Base-by-base conservation (phyloP, 495 filamentous ascomycete species). In the Neurospora sp. region DNA sequence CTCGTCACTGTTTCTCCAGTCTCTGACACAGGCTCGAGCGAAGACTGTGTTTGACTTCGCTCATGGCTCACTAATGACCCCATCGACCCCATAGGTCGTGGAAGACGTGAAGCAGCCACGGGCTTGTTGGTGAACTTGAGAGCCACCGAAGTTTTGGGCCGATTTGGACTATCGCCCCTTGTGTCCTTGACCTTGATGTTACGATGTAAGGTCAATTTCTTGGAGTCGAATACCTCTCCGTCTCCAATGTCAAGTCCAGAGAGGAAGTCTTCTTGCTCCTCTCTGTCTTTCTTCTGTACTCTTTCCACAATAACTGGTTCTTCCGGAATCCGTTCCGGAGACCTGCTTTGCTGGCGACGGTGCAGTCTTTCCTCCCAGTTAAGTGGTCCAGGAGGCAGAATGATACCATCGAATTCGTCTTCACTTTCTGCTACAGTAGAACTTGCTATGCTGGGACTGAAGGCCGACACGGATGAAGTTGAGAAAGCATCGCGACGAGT, bases 361-460 rank as follows among this genome's bases (percentile, higher is more conserved):
- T 92, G 89, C 37, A 99, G 84, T 38, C 91, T 88, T 46, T 91
- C 89, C 42, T 87, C 88, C 75, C 98, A 91, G 79, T 97, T 89
- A 18, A 99, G 81, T 41, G 92, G 94, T 14, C 93, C 94, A 71
- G 88, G 87, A 0, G 96, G 96, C 40, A 98, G 85, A 18, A 96
- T 82, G 20, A 99, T 86, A 35, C 95, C 95, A 74, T 94, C 91
- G 59, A 98, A 86, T 75, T 98, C 96, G 77, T 97, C 94, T 77
- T 98, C 96, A 79, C 95, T 98, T 81, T 97, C 96, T n/a, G 88
- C 87, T 6, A 94, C 97, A 73, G 96, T 85, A 73, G 92, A 96
- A 82, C 94, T 97, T 70, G 93, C 91, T 66, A 95, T 88, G 77
- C 94, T 97, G 12, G 96, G 93, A 76, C 95, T 97, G 81, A 97